phyloP scores from a whole-genome alignment of 1,284 basidiomycete genomes.

The Ganoderma boninense region DNA sequence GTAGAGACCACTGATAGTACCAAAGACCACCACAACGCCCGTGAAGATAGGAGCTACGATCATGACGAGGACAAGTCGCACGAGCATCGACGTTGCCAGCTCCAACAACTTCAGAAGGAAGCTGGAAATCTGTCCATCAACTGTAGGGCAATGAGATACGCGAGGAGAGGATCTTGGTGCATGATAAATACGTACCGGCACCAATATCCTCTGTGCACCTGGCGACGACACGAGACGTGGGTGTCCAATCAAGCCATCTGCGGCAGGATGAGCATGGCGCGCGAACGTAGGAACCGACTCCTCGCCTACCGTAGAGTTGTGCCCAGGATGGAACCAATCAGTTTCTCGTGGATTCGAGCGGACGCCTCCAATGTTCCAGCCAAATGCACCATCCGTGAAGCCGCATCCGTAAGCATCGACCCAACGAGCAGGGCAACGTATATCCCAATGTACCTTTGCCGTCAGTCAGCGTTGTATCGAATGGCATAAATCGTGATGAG shows the following conservation, averaged over 20 bases:
- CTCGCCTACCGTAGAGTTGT: constrained; percentile 55
- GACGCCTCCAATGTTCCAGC: constrained; percentile 56
- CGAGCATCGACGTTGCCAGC: constrained; percentile 41
- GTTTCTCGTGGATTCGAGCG: constrained; percentile 57
- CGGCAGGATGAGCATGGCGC: neutral
- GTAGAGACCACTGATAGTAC: constrained; percentile 51
- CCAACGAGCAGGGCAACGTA: constrained; percentile 48
- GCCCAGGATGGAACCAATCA: constrained; percentile 61
- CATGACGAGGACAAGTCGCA: constrained; percentile 52
- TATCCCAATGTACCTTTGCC: constrained; percentile 47
- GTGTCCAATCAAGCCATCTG: constrained; percentile 60
- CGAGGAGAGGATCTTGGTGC: neutral
- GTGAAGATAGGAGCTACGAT: constrained; percentile 50
- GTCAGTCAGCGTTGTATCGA: neutral
- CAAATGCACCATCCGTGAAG: constrained; percentile 42
- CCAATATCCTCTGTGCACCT: constrained; percentile 64
- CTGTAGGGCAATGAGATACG: constrained; percentile 9
- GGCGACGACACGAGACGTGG: constrained; percentile 58
- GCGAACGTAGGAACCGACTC: neutral
- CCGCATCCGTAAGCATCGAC: constrained; percentile 37
- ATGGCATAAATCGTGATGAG: neutral
- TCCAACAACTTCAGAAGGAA: constrained; percentile 35
- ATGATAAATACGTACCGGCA: constrained; percentile 36
- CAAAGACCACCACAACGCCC: constrained; percentile 49
- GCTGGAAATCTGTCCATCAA: constrained; percentile 39